Evolutionary conservation across 2,329 filamentous ascomycete genomes (phyloP).

Genomic region (Penicillium palitans): DNA sequence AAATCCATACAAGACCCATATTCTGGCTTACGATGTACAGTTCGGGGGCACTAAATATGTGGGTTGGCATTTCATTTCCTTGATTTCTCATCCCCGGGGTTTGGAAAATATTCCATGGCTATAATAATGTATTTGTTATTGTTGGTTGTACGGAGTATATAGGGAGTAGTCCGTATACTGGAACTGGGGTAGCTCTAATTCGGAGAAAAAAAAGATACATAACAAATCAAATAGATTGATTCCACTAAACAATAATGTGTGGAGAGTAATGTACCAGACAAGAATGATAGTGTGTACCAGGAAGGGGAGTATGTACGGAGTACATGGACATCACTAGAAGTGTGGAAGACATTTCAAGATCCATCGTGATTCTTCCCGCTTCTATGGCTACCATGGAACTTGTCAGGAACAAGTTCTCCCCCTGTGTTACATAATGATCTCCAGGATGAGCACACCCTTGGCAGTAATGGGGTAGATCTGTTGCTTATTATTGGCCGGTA

Average conservation of each 20-base stretch:
- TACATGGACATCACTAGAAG: background rate
- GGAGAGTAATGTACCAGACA: background rate
- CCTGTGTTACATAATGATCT: slow-evolving; percentile 26
- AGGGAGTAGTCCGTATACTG: background rate
- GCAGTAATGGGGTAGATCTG: slow-evolving; percentile 17
- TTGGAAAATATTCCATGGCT: background rate
- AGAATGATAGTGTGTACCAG: background rate
- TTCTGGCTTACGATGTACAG: background rate
- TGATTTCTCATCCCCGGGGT: background rate
- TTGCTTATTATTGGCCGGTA: slow-evolving; percentile 6
- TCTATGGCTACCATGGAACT: slow-evolving; percentile 13
- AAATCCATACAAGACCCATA: background rate
- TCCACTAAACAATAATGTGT: slow-evolving; percentile 7
- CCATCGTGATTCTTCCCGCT: slow-evolving; percentile 6
- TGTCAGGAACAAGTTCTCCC: slow-evolving; percentile 11
- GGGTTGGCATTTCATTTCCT: background rate
- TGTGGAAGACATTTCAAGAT: background rate
- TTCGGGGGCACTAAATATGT: background rate
- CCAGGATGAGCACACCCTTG: slow-evolving; percentile 9
- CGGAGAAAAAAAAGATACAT: background rate
- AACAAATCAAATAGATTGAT: slow-evolving; percentile 5
- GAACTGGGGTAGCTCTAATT: background rate
- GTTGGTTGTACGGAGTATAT: background rate
- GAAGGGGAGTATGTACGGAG: background rate
- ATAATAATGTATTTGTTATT: background rate